phyloP scores from a whole-genome alignment of 768 basidiomycete genomes.

The Mrakia hoshinonis region DNA sequence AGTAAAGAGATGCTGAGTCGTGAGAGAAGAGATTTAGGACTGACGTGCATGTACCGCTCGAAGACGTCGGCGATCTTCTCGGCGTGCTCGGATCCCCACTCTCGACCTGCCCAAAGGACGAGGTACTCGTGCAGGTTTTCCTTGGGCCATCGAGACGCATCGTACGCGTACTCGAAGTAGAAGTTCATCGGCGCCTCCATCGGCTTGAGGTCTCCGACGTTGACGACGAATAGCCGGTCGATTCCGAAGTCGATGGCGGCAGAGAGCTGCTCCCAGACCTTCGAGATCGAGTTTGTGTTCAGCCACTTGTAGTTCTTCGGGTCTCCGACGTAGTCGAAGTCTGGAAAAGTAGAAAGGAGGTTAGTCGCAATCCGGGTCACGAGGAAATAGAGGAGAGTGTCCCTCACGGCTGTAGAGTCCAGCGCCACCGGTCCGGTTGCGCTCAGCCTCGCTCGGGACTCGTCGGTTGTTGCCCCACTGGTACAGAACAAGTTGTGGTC shows the following conservation, averaged over 20 bases:
- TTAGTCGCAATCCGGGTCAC: not conserved
- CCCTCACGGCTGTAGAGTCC: not conserved
- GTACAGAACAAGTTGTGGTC: too few species aligned
- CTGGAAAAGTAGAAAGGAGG: not conserved
- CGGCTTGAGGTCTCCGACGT: constrained; percentile 68
- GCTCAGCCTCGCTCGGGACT: constrained; percentile 34
- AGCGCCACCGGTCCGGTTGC: not conserved
- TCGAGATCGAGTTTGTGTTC: constrained; percentile 42
- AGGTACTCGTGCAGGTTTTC: constrained; percentile 53
- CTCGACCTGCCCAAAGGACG: constrained; percentile 54
- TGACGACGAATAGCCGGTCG: constrained; percentile 58
- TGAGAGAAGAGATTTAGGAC: not conserved
- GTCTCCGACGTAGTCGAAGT: constrained; percentile 50
- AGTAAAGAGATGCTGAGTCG: not conserved
- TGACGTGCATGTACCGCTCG: constrained; percentile 44
- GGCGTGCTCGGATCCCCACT: constrained; percentile 50
- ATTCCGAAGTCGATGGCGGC: constrained; percentile 55
- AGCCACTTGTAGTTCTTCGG: constrained; percentile 66
- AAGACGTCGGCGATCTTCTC: constrained; percentile 50
- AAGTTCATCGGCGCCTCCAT: constrained; percentile 62
- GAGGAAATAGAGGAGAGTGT: not conserved
- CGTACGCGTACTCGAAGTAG: constrained; percentile 58
- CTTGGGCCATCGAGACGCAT: constrained; percentile 51
- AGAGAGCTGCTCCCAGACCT: constrained; percentile 58
- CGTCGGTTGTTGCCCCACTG: constrained; percentile 61